phyloP scores from a whole-genome alignment of 208 protist genomes.

The Tritrichomonas foetus region DNA sequence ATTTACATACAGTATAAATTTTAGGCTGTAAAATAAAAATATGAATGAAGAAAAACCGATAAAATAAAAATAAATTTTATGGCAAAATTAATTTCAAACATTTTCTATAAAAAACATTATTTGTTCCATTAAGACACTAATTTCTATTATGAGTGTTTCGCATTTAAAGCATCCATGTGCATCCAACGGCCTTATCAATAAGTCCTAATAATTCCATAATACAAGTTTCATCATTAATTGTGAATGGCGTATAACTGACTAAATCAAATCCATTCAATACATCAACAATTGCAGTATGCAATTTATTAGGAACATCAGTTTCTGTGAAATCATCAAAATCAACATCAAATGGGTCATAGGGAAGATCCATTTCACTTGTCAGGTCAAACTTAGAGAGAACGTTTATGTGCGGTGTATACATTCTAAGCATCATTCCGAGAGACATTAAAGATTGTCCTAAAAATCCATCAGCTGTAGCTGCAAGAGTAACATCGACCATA shows the following conservation, averaged over 20 bases:
- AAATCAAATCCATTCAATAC: neutral
- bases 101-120: neutral
- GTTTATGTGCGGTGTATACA: conserved; percentile 72
- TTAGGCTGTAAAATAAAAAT: no score
- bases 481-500: conserved; percentile 83
- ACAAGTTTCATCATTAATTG: conserved; percentile 61
- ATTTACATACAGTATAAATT: no score
- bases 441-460: conserved; percentile 83
- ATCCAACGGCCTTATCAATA: conserved; percentile 59
- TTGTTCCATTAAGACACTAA: neutral
- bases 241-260: neutral
- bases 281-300: conserved; percentile 58
- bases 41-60: no score
- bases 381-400: conserved; percentile 90
- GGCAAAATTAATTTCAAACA: neutral
- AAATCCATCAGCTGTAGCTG: conserved; percentile 80
- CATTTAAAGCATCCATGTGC: conserved; percentile 49
- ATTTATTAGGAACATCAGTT: conserved; percentile 69
- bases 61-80: neutral
- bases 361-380: conserved; percentile 50
- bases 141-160: neutral
- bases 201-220: conserved; percentile 57
- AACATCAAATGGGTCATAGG: conserved; percentile 58
- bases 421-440: conserved; percentile 84
- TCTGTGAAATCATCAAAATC: conserved; percentile 76